Base-by-base conservation (phyloP, 805 yeast species). In the Debaryomyces prosopidis region DNA sequence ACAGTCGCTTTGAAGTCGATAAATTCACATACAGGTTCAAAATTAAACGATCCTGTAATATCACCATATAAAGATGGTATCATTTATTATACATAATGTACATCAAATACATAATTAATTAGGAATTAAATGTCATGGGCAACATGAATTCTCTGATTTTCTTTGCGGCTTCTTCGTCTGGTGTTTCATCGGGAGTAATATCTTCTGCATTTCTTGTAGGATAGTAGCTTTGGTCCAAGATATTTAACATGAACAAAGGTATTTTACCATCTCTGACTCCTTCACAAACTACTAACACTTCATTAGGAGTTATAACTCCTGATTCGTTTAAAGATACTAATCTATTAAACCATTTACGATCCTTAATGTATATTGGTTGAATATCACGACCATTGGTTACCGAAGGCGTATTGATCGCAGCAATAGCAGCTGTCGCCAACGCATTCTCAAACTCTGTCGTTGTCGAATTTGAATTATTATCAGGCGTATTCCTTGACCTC, bases 261-360 rank as follows among this genome's bases (percentile, higher is more conserved):
- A 68, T 65, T 45, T 60, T 66, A n/a, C 61, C 62, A 44, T 68
- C 73, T 39, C 72, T 52, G 1, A 68, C 66, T 1, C 72, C 73
- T 42, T 67, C 71, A 37, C 69, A 62, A 1, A 68, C 60, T 12
- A 56, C 42, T 17, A 68, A 52, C 3, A 68, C 69, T 27, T 68
- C 73, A 20, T 58, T 58, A 2, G 62, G 55, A 5, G 57, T 57
- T 2, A 68, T 45, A 31, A 52, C 55, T 9, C 59, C 62, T 11
- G 51, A 45, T 16, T 65, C 68, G 42, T 64, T 59, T 35, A 67
- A 50, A 8, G 51, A 44, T 7, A 68, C 57, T 37, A 68, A 52
- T 41, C 59, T 66, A 43, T 62, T 66, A 47, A 68, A 66, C 73
- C 73, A 68, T 36, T 62, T 60, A 10, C 71, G 53, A 41, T 68